phyloP scores from a whole-genome alignment of 192 early-diverging fungal species.

The Backusella liffmaniae region DNA sequence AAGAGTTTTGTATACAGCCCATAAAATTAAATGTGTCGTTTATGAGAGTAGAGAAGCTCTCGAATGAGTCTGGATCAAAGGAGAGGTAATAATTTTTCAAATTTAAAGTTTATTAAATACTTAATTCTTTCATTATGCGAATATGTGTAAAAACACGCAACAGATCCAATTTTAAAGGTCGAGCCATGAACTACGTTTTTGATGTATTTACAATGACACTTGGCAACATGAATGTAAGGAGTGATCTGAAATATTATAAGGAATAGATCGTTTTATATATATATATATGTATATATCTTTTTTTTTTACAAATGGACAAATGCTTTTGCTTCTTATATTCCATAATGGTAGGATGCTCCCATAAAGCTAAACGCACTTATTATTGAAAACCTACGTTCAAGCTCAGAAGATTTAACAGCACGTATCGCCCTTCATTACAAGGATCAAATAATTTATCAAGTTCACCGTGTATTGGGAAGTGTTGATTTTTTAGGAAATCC shows the following conservation, averaged over 20 bases:
- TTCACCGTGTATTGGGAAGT: constrained; percentile 72
- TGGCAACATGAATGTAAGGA: constrained; percentile 72
- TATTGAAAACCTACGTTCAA: constrained; percentile 72
- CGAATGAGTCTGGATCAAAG: constrained; percentile 42
- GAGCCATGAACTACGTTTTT: constrained; percentile 50
- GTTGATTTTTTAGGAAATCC: constrained; percentile 85
- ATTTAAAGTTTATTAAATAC: background rate
- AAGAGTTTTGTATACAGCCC: constrained; percentile 82
- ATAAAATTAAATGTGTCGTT: constrained; percentile 87
- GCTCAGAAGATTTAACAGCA: constrained; percentile 57
- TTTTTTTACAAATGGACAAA: background rate
- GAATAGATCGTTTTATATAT: no score
- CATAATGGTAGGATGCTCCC: constrained; percentile 61
- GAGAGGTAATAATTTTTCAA: constrained; percentile 35
- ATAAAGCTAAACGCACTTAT: constrained; percentile 77
- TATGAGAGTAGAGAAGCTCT: constrained; percentile 60
- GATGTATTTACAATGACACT: constrained; percentile 84
- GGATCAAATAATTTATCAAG: constrained; percentile 73
- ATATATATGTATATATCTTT: no score
- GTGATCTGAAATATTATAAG: no score
- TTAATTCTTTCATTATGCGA: background rate
- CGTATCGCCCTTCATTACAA: constrained; percentile 76
- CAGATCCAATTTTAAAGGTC: constrained; percentile 1
- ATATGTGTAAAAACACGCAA: background rate
- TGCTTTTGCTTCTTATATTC: background rate